Conservation (phyloP, 192 early-diverging fungal genomes). For the Rhizoclosmatium sp. region DNA sequence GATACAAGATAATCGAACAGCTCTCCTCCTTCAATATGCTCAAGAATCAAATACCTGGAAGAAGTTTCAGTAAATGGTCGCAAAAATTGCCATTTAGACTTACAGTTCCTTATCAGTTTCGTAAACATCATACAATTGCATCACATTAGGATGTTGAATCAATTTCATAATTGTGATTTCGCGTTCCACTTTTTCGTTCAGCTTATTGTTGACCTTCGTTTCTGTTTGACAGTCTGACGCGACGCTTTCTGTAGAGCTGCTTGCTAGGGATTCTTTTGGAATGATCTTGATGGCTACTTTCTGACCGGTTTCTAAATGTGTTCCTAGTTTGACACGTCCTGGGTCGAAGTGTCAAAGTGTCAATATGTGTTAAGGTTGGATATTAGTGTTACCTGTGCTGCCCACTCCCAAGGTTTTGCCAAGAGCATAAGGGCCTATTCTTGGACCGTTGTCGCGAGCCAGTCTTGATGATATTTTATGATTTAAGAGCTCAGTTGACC, state of each 20-base stretch:
- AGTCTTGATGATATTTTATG: not conserved
- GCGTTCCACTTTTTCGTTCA: conserved; percentile 62
- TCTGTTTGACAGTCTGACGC: conserved; percentile 1
- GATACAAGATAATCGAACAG: conserved; percentile 75
- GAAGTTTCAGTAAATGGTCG: not conserved
- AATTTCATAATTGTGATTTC: conserved; percentile 72
- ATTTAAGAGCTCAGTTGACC: not conserved
- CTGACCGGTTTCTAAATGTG: conserved; percentile 55
- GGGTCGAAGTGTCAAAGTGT: not conserved
- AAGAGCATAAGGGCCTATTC: conserved; percentile 61
- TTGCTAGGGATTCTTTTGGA: conserved; percentile 43
- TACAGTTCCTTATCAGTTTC: conserved; percentile 64
- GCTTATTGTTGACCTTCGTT: conserved; percentile 13
- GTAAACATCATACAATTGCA: conserved; percentile 67
- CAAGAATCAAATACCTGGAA: conserved; percentile 68
- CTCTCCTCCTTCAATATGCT: conserved; percentile 76
- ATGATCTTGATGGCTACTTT: conserved; percentile 67
- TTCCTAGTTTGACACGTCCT: conserved; percentile 64
- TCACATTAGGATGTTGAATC: conserved; percentile 63
- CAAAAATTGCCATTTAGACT: conserved; percentile 31
- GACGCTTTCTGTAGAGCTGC: not conserved
- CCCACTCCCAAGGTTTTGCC: conserved; percentile 66
- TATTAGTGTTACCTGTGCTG: conserved; percentile 54
- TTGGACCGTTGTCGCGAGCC: not conserved
- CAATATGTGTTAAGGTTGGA: not conserved